Conservation (phyloP, 192 early-diverging fungal genomes). For the Blastocladiella britannica region DNA sequence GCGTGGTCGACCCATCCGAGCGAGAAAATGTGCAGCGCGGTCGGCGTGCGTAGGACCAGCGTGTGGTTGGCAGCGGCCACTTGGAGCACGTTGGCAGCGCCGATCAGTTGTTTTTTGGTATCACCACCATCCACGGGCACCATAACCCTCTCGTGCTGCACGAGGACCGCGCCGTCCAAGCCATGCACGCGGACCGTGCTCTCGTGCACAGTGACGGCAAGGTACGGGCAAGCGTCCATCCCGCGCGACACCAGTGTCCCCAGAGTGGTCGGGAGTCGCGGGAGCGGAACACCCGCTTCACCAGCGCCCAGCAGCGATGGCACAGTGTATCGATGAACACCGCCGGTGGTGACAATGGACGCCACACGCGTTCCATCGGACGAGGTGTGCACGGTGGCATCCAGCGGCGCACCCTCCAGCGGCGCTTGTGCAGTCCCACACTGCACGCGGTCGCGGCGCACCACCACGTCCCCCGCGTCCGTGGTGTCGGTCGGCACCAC, state of each 20-base stretch:
- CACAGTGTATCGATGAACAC: background rate
- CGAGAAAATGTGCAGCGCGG: no score
- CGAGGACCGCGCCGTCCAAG: no score
- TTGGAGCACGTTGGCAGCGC: no score
- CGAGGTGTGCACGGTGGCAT: background rate
- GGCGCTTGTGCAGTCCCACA: background rate
- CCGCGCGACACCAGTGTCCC: no score
- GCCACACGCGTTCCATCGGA: background rate
- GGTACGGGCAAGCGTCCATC: background rate
- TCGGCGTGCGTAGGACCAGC: no score
- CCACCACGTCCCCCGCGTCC: background rate
- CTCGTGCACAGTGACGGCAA: background rate
- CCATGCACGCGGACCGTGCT: background rate
- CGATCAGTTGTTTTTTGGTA: no score
- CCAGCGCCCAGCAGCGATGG: background rate
- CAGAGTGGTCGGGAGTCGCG: background rate
- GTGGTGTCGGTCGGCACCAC: background rate
- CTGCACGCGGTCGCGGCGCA: background rate
- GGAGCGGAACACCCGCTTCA: background rate
- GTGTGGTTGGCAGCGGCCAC: no score
- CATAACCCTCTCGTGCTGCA: no score
- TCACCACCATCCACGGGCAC: no score
- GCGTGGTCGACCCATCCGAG: no score
- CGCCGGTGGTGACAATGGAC: background rate
- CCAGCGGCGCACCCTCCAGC: background rate